These are phyloP conservation scores for Euphorbia celastroides DNA, from an alignment of 441 rosid genomes.

Conservation along the genomic window DNA sequence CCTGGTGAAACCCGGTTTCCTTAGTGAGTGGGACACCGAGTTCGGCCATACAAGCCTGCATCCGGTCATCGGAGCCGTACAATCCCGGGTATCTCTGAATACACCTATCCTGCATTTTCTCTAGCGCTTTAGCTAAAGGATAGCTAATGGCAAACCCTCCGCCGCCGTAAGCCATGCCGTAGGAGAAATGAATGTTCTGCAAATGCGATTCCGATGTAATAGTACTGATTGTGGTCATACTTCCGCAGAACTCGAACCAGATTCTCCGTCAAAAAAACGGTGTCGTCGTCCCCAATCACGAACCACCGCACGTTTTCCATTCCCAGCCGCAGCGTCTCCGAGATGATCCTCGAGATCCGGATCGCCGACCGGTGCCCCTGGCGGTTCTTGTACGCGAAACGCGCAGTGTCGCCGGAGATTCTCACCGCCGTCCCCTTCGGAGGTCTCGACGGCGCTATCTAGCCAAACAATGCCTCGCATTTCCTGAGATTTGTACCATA, in stretches of 20 bases:
- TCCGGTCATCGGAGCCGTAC: conserved; percentile 96
- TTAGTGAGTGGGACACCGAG: conserved; percentile 99
- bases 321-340: conserved; percentile 73
- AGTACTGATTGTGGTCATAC: conserved; percentile 81
- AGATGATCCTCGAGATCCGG: conserved; percentile 82
- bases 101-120: conserved; percentile 79
- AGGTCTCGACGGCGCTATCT: conserved; percentile 42
- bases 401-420: conserved; percentile 75
- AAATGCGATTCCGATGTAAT: conserved; percentile 92
- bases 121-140: conserved; percentile 77
- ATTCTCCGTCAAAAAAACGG: conserved; percentile 80
- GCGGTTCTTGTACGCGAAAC: conserved; percentile 60
- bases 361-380: conserved; percentile 95
- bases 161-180: conserved; percentile 98
- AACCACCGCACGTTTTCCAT: conserved; percentile 81
- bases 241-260: conserved; percentile 63
- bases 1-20: conserved; percentile 98
- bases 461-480: conserved; percentile 96
- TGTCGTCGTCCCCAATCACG: conserved; percentile 98
- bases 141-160: conserved; percentile 97
- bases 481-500: conserved; percentile 63
- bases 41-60: conserved; percentile 99
- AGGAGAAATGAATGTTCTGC: conserved; percentile 89
- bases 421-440: conserved; percentile 25
- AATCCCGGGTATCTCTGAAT: conserved; percentile 80